Evolutionary conservation across 257 asterid species (phyloP), one percentile per base, ranked within the genome.

Genomic region (Solanum lignicaule): DNA sequence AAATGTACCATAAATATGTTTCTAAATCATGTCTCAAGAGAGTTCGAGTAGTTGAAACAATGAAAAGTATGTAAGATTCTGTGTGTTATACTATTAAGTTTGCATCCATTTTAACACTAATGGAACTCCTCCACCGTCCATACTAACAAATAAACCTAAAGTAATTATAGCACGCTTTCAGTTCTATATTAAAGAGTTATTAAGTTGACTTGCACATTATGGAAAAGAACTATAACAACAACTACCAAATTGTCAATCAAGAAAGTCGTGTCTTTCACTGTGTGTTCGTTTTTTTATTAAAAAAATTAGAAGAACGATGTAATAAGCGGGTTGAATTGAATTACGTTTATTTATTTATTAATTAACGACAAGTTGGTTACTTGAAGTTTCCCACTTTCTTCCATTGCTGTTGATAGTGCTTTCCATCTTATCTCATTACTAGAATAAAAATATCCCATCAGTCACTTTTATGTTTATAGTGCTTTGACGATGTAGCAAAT

Each of bases 401-500:
- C 31, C 27, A 69, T 15, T 23, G 62, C 68, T 66, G 82, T 33
- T 66, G 52, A 66, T 81, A 58, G 55, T 83, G 39, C 86, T 32
- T 72, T 69, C 87, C 88, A 86, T 71, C 62, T 55, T 46, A 55
- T 18, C 84, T 86, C 43, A 21, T 48, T 73, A 32, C 3, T 86
- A 46, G 73, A 72, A 46, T 18, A 2, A 55, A 55, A 55, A 55
- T 1, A 72, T 73, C 82, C 79, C n/a, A 74, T 74, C 83, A 73
- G 76, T 76, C 82, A 74, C 43, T 86, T 83, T 86, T 73, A 87
- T 81, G 83, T 27, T 65, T 71, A 79, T 15, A 88, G 92, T 90
- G 92, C 91, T 90, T 89, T 89, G 91, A 88, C 90, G 78, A 85
- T 71, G 78, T 83, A 86, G 83, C 83, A 21, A 73, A 76, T 90